Conservation (phyloP, 441 rosid genomes). For the Populus trichocarpa region DNA sequence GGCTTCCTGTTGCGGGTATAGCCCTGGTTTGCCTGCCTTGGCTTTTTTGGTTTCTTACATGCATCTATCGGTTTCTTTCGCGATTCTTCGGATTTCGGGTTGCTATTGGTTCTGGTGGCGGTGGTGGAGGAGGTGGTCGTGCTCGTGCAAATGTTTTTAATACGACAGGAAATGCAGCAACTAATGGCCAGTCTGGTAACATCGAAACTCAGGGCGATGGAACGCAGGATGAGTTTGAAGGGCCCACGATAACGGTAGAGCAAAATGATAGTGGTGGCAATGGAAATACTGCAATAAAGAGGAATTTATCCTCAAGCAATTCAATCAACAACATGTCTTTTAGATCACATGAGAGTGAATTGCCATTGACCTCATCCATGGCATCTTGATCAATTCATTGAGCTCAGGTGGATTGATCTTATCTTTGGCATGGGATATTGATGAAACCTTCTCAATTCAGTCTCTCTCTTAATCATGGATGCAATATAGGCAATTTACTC, state of each 20-base stretch:
- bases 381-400: slow-evolving; percentile 16
- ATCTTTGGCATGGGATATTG: background rate
- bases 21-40: slow-evolving; percentile 73
- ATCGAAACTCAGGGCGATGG: background rate
- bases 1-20: slow-evolving; percentile 59
- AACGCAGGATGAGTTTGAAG: slow-evolving; percentile 4
- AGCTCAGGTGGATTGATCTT: background rate
- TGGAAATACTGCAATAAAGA: background rate
- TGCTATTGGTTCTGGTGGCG: slow-evolving; percentile 36
- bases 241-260: slow-evolving; percentile 3
- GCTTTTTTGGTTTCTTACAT: slow-evolving; percentile 67
- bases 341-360: slow-evolving; percentile 42
- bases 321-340: slow-evolving; percentile 18
- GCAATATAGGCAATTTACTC: background rate
- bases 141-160: background rate
- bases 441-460: background rate
- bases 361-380: slow-evolving; percentile 36
- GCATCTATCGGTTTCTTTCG: slow-evolving; percentile 56
- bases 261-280: background rate
- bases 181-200: background rate
- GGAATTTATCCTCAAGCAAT: slow-evolving; percentile 13
- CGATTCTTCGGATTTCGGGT: slow-evolving; percentile 57
- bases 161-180: background rate
- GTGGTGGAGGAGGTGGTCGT: slow-evolving; percentile 1
- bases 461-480: background rate